Conservation (phyloP, 1,139 yeast species). For the Debaryomycetaceae sp. region DNA sequence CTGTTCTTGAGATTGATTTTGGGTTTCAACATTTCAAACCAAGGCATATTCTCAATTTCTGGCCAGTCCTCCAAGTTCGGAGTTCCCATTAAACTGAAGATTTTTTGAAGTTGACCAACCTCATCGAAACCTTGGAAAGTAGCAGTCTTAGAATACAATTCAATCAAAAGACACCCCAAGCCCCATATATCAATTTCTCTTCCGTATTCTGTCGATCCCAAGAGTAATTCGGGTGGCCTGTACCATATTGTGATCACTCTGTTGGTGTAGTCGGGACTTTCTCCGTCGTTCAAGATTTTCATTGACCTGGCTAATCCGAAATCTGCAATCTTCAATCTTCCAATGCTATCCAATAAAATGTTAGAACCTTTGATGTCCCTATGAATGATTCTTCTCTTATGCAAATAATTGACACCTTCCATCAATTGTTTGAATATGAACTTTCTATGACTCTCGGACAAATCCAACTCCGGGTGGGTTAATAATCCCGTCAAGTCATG, state of each 20-base stretch:
- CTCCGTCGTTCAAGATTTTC: conserved; percentile 51
- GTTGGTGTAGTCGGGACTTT: conserved; percentile 79
- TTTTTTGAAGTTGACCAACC: conserved; percentile 72
- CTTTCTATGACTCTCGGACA: conserved; percentile 70
- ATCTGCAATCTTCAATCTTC: conserved; percentile 81
- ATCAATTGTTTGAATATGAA: conserved; percentile 72
- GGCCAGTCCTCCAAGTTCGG: conserved; percentile 82
- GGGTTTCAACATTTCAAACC: conserved; percentile 87
- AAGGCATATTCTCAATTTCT: conserved; percentile 68
- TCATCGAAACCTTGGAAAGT: conserved; percentile 89
- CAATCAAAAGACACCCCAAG: conserved; percentile 85
- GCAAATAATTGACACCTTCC: conserved; percentile 80
- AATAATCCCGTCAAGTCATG: conserved; percentile 89
- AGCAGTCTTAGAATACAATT: conserved; percentile 71
- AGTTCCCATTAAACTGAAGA: conserved; percentile 84
- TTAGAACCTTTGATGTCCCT: conserved; percentile 95
- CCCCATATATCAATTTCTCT: conserved; percentile 97
- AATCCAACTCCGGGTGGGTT: conserved; percentile 66
- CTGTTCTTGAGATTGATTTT: conserved; percentile 40
- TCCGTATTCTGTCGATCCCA: conserved; percentile 89
- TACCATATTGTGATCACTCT: conserved; percentile 96
- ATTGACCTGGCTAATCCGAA: conserved; percentile 89
- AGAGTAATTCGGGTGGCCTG: conserved; percentile 88
- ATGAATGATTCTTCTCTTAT: conserved; percentile 75
- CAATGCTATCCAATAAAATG: conserved; percentile 68